Evolutionary conservation across 1,284 basidiomycete genomes (phyloP), one percentile per base, ranked within the genome.

Genomic region (Mycena sp.): DNA sequence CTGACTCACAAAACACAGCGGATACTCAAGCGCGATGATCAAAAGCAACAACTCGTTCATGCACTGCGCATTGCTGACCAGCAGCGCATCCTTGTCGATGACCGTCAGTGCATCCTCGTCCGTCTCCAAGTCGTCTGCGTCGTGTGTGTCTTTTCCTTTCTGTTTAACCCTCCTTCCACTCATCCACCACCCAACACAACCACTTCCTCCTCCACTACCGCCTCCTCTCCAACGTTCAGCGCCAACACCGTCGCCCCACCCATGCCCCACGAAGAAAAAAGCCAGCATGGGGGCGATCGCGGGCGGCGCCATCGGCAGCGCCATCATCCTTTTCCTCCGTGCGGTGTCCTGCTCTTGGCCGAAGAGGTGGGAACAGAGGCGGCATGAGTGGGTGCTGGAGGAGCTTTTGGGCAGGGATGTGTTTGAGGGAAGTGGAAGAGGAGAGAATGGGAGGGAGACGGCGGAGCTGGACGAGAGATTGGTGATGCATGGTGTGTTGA

Each of bases 1-100:
- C 73, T 62, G 44, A 73, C 70, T 5, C 58, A 61, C 50, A 65
- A 72, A 29, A 66, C 65, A n/a, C n/a, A n/a, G n/a, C n/a, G n/a
- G 50, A 63, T 69, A 16, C 57, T 35, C 12, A 63, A 64, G 53
- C 64, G 70, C 45, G 65, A 65, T 58, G 14, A 52, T 63, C 19
- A 54, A 55, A 4, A 67, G 67, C 28, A 72, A 74, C 52, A 73
- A 73, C 40, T 69, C 71, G 1, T 74, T 73, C 60, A 74, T 70
- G 43, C 67, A 71, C 55, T 73, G 72, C 26, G 50, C 58, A n/a
- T n/a, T n/a, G n/a, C n/a, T n/a, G n/a, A n/a, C n/a, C n/a, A n/a
- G n/a, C n/a, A n/a, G n/a, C n/a, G n/a, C n/a, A n/a, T n/a, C n/a
- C n/a, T n/a, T n/a, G 10, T 66, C 63, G n/a, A 70, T 67, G 14